Conservation (phyloP, 768 basidiomycete species). For the Lactarius vividus region DNA sequence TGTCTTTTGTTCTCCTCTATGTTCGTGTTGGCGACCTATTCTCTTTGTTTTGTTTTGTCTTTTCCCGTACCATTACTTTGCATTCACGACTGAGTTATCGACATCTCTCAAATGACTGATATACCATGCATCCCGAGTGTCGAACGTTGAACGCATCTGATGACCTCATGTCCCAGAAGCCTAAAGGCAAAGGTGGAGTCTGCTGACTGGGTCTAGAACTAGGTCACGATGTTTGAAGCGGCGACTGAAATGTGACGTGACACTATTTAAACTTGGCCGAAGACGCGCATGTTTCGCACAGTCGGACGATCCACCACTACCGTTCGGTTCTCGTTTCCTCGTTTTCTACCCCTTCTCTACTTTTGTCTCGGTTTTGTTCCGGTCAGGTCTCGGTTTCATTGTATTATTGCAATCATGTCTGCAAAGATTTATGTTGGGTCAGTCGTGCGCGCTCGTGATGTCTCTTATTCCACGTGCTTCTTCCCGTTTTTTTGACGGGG, state of each 20-base stretch:
- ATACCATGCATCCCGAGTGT: background rate
- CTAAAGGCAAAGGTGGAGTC: conserved; percentile 18
- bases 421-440: conserved; percentile 93
- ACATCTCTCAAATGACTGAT: conserved; percentile 5
- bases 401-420: conserved; percentile 52
- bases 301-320: conserved; percentile 24
- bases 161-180: background rate
- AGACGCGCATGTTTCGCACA: conserved; percentile 1
- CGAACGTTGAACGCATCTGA: background rate
- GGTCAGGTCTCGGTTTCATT: conserved; percentile 26
- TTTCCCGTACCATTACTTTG: background rate
- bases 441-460: conserved; percentile 62
- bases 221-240: conserved; percentile 38
- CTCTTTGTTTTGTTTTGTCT: background rate
- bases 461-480: conserved; percentile 45
- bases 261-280: conserved; percentile 40
- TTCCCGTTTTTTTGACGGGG: conserved; percentile 31
- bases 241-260: conserved; percentile 46
- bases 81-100: conserved; percentile 18
- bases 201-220: conserved; percentile 21
- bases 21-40: background rate
- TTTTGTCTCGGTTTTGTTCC: conserved; percentile 28
- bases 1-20: background rate
- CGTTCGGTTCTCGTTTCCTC: conserved; percentile 26
- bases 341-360: conserved; percentile 24